Evolutionary conservation across 768 basidiomycete species (phyloP), one percentile per base, ranked within the genome.

Genomic region (Boletus subparvulus): DNA sequence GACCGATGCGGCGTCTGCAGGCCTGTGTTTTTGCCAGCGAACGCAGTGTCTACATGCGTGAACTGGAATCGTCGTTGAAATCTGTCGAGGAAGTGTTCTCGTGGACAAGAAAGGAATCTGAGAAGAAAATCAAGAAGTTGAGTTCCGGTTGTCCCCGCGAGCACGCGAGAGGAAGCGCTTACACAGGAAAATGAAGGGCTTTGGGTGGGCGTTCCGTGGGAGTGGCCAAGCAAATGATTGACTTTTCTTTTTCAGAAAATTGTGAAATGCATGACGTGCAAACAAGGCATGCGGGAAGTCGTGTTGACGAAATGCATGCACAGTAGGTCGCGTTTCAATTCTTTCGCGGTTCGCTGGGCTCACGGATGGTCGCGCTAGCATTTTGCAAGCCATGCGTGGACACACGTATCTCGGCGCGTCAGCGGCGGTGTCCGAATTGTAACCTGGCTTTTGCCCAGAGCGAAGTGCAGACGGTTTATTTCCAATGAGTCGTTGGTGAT

Each of bases 391-490:
- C 78, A 52, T 97, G 89, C 68, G 81, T 98, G 35, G 94, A 97
- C 60, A 78, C 86, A n/a, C 87, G 96, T 41, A 81, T 98, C 62
- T 74, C 87, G 28, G 94, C 90, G 16, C 85, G 95, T 56, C 94
- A 97, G 69, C 87, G 95, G 28, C 95, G 95, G 71, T 98, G 95
- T 74, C 94, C 94, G 24, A 86, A 88, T 7, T 98, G 95, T 69
- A 87, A 88, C 59, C 66, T 88, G 33, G 72, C 80, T 1, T 98
- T 98, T 74, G 86, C 88, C 6, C 83, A 86, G 63, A 87, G 86
- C 47, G 94, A 98, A 60, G 91, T 94, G n/a, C 80, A 83, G 64
- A 75, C 78, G 12, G 67, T 87, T 33, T 86, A 77, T 64, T 84
- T 87, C 71, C 84, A 85, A 64, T 80, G 59, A 74, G 12, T 16